A percentile compares a stretch with the other conserved stretches of the same genome.
Evolutionary conservation across 2,329 filamentous ascomycete genomes (phyloP).

Genomic region (Nigrospora osmanthi): DNA sequence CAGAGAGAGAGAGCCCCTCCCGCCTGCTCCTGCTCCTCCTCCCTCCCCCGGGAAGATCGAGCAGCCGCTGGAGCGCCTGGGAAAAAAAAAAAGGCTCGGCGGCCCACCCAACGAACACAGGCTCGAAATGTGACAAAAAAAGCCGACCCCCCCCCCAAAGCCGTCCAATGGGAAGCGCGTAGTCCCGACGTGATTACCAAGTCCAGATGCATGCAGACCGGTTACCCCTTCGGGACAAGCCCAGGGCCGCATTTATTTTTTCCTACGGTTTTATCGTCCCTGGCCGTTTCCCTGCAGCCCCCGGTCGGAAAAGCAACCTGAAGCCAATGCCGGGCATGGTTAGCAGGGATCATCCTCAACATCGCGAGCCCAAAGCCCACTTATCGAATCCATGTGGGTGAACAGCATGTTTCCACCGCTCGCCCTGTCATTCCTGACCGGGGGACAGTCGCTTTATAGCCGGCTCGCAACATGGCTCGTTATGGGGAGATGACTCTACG

Average conservation of each 20-base stretch:
- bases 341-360: conserved; percentile 1
- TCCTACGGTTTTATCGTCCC: background rate
- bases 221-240: background rate
- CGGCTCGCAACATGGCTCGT: conserved; percentile 1
- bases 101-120: no score
- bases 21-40: no score
- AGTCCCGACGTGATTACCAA: background rate
- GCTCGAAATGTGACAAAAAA: no score
- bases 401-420: conserved; percentile 2
- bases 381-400: conserved; percentile 2
- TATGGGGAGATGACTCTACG: conserved; percentile 3
- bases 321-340: conserved; percentile 1
- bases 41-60: no score
- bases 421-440: conserved; percentile 3
- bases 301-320: conserved; percentile 2
- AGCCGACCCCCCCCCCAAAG: background rate
- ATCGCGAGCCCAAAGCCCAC: background rate
- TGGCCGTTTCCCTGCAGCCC: background rate
- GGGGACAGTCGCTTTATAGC: background rate
- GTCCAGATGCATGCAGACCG: conserved; percentile 1
- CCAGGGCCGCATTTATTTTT: no score
- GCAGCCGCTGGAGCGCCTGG: no score
- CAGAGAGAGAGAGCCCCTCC: no score
- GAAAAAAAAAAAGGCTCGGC: no score
- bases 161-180: background rate